Base-by-base conservation (phyloP, 2,329 filamentous ascomycete genomes). In the Colletotrichum truncatum region DNA sequence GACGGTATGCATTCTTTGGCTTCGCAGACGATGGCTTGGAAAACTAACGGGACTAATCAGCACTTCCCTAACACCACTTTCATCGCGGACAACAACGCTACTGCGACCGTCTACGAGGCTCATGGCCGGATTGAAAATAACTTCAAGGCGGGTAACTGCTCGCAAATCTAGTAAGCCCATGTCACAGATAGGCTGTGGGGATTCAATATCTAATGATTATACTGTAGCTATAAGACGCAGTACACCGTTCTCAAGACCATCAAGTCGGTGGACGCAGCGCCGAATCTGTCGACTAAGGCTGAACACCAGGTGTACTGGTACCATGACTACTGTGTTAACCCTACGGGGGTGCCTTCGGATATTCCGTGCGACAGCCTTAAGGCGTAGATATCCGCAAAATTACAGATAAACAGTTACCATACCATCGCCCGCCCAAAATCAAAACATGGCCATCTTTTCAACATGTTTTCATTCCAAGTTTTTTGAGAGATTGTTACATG, bases 221-320 rank as follows among this genome's bases (percentile, higher is more conserved):
- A 6, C 7, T n/a, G 4, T 30, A 64, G 61, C 30, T 64, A 64
- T n/a, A 64, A 64, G 39, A 64, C 61, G 8, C 61, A 64, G 6
- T 64, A 64, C n/a, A 64, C 61, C 1, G 46, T 64, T 1, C 32
- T 64, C 2, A 64, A 64, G 54, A 64, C 61, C 3, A 26, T 10
- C 3, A 28, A 59, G 46, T 52, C 54, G 6, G 23, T 64, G 0
- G 61, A 64, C 4, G 61, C 54, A 18, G 28, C 61, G 18, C 61
- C 61, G 6, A 64, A 64, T 2, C 11, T 64, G 38, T 53, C 61
- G 16, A 60, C 55, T 0, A 53, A n/a, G n/a, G 36, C 61, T 4
- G 54, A 60, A 25, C 46, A 64, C 0, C 61, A 64, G 46, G 61
- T 64, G 18, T 64, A 64, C 45, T 64, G 61, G 61, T 64, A 64